Percentiles rank a stretch among this genome's conserved stretches.
These are phyloP conservation scores for Heliocybe sulcata DNA, from an alignment of 1,284 basidiomycete genomes.

Conservation along the genomic window DNA sequence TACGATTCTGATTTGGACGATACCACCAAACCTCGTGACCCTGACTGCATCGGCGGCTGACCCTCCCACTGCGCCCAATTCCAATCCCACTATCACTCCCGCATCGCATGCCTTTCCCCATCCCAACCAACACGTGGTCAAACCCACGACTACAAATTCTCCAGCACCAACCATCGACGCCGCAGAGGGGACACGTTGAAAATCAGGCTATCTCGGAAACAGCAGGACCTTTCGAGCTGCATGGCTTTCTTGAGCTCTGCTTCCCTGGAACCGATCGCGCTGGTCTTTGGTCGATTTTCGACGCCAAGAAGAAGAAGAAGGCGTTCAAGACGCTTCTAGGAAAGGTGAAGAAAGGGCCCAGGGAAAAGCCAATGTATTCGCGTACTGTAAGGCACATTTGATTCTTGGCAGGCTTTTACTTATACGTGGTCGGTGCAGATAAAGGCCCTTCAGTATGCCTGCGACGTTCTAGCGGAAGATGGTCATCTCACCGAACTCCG, in stretches of 20 bases:
- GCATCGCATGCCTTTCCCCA: no score
- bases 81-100: no score
- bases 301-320: not conserved
- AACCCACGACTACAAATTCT: no score
- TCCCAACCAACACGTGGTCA: no score
- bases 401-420: not conserved
- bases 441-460: not conserved
- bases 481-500: not conserved
- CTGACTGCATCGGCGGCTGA: no score
- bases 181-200: no score
- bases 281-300: not conserved
- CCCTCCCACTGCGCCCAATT: no score
- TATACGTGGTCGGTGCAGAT: not conserved
- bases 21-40: no score
- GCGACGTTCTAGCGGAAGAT: not conserved
- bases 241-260: not conserved
- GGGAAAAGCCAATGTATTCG: not conserved
- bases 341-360: not conserved
- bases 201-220: not conserved
- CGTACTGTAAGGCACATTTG: not conserved
- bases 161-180: no score
- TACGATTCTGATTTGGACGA: no score
- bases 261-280: not conserved
- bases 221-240: not conserved
- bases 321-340: not conserved